These are phyloP conservation scores for Neopestalotiopsis clavispora DNA, from an alignment of 2,329 filamentous ascomycete genomes.

Conservation along the genomic window DNA sequence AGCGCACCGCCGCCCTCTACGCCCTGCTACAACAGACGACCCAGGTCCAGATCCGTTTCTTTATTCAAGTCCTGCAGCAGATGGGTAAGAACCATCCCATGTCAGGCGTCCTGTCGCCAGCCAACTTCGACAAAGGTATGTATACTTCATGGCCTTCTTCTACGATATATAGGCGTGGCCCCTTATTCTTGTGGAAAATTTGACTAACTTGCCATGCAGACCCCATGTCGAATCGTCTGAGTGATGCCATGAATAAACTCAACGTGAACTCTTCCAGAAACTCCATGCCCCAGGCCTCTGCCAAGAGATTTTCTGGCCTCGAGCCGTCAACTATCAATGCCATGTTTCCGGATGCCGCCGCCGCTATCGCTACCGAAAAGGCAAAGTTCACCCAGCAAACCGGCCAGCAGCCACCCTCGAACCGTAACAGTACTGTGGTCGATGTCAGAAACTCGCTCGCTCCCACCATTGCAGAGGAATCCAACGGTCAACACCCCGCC, in stretches of 20 bases:
- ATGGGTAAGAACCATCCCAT: constrained; percentile 99
- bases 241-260: constrained; percentile 95
- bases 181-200: background rate
- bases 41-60: constrained; percentile 98
- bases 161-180: background rate
- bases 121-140: constrained; percentile 94
- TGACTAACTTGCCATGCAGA: constrained; percentile 58
- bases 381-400: constrained; percentile 97
- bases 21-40: constrained; percentile 97
- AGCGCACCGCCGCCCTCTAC: constrained; percentile 93
- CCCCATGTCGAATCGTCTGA: constrained; percentile 94
- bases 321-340: constrained; percentile 93
- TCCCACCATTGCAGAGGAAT: constrained; percentile 74
- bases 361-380: constrained; percentile 98
- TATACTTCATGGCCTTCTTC: constrained; percentile 15
- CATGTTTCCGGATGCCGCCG: constrained; percentile 98
- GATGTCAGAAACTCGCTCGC: constrained; percentile 78
- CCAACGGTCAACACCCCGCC: constrained; percentile 67
- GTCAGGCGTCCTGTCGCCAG: constrained; percentile 91
- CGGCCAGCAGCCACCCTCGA: constrained; percentile 86
- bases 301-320: constrained; percentile 93
- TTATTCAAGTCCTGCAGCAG: constrained; percentile 97
- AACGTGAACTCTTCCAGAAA: constrained; percentile 86
- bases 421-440: constrained; percentile 85
- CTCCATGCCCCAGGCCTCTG: constrained; percentile 78